These are phyloP conservation scores for Kwoniella botswanensis DNA, from an alignment of 768 basidiomycete genomes.

Conservation along the genomic window DNA sequence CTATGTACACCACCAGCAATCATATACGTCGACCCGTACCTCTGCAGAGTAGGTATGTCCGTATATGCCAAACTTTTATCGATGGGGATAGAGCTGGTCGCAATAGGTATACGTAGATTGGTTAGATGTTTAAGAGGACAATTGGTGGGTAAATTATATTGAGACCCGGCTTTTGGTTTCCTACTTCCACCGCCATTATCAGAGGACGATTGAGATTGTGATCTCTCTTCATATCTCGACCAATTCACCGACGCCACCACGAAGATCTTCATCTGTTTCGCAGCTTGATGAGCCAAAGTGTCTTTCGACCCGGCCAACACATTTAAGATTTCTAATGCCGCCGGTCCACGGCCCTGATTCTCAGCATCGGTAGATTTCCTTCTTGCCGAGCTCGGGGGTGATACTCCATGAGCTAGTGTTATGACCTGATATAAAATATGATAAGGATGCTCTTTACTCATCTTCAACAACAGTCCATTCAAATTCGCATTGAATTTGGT, in stretches of 20 bases:
- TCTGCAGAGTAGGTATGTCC: slow-evolving; percentile 70
- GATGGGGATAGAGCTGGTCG: slow-evolving; percentile 73
- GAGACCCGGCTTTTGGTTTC: slow-evolving; percentile 22
- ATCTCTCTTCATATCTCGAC: slow-evolving; percentile 31
- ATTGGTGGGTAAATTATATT: slow-evolving; percentile 19
- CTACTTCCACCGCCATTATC: background rate
- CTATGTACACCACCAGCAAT: slow-evolving; percentile 78
- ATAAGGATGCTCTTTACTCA: slow-evolving; percentile 90
- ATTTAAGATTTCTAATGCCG: slow-evolving; percentile 69
- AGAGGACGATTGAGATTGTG: slow-evolving; percentile 10
- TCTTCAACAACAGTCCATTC: slow-evolving; percentile 67
- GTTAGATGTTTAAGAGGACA: slow-evolving; percentile 61
- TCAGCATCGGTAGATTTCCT: slow-evolving; percentile 35
- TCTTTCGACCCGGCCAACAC: slow-evolving; percentile 53
- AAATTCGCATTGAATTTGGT: slow-evolving; percentile 66
- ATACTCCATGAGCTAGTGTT: slow-evolving; percentile 62
- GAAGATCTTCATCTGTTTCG: slow-evolving; percentile 45
- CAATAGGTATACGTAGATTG: slow-evolving; percentile 75
- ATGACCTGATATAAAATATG: slow-evolving; percentile 90
- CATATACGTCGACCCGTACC: slow-evolving; percentile 67
- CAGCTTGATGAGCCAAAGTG: slow-evolving; percentile 21
- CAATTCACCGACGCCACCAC: slow-evolving; percentile 44
- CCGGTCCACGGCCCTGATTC: slow-evolving; percentile 65
- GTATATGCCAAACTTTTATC: slow-evolving; percentile 74
- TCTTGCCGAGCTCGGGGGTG: slow-evolving; percentile 20